Conservation (phyloP, 1,284 basidiomycete genomes). For the Neonothopanus nambi region DNA sequence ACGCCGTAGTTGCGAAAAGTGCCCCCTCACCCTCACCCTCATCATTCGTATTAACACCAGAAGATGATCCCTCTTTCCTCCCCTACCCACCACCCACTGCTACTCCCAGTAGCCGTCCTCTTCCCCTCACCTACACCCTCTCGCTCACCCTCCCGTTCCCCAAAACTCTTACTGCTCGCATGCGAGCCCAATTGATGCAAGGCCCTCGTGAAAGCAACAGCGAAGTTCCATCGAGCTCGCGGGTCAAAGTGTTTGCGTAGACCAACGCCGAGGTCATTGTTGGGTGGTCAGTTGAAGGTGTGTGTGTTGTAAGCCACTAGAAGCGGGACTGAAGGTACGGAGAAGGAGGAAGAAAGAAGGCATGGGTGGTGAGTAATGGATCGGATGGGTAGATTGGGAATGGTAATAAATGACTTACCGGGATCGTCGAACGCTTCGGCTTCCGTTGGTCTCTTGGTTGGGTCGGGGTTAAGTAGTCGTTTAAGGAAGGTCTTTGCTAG, state of each 20-base stretch:
- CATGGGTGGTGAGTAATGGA: background rate
- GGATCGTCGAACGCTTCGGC: constrained; percentile 69
- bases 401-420: constrained; percentile 28
- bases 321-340: background rate
- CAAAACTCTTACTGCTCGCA: constrained; percentile 13
- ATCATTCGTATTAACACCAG: constrained; percentile 21
- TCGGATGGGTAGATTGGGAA: too few relatives aligned
- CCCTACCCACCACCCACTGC: constrained; percentile 17
- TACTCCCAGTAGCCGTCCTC: constrained; percentile 4
- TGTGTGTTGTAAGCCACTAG: constrained; percentile 74
- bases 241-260: constrained; percentile 81
- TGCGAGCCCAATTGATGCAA: constrained; percentile 40
- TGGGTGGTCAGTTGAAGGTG: constrained; percentile 61
- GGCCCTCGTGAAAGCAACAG: constrained; percentile 64
- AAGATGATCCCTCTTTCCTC: constrained; percentile 18
- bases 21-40: constrained; percentile 31
- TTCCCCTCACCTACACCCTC: background rate
- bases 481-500: constrained; percentile 87
- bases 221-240: constrained; percentile 65
- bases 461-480: constrained; percentile 73
- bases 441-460: constrained; percentile 72
- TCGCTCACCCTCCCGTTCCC: too few relatives aligned
- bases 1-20: too few relatives aligned
- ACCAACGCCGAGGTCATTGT: constrained; percentile 69
- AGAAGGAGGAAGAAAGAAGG: background rate